Evolutionary conservation across 805 yeast species (phyloP).

Genomic region (Scheffersomyces spartinae): DNA sequence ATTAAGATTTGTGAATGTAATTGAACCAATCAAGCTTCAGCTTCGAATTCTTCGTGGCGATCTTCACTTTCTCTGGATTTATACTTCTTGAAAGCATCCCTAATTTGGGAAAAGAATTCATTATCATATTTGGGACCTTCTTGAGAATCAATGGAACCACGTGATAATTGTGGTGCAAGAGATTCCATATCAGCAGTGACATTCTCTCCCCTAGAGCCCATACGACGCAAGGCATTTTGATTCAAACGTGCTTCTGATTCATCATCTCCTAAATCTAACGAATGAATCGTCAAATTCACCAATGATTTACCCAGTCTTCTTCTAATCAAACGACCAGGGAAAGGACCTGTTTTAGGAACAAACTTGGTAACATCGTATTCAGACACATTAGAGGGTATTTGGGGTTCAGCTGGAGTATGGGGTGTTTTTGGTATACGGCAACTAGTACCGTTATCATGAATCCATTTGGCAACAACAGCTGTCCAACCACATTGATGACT

Average conservation of each 20-base stretch:
- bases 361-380: constrained; percentile 27
- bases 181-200: constrained; percentile 6
- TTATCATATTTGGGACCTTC: constrained; percentile 19
- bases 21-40: too few species aligned
- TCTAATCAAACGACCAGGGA: constrained; percentile 44
- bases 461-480: constrained; percentile 81
- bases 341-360: constrained; percentile 35
- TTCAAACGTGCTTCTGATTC: constrained; percentile 32
- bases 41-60: too few species aligned
- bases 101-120: constrained; percentile 22
- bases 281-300: constrained; percentile 53
- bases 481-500: constrained; percentile 97
- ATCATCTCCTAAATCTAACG: constrained; percentile 57
- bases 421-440: constrained; percentile 26
- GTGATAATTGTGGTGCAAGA: constrained; percentile 11
- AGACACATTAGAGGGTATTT: constrained; percentile 1
- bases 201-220: too few species aligned
- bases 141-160: constrained; percentile 18
- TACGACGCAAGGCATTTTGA: too few species aligned
- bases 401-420: constrained; percentile 3
- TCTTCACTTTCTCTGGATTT: constrained; percentile 8
- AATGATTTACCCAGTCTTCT: constrained; percentile 69
- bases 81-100: constrained; percentile 24
- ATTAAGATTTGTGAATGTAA: too few species aligned
- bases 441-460: constrained; percentile 76